Conservation (phyloP, 2,329 filamentous ascomycete species). For the Alternaria incomplexa region DNA sequence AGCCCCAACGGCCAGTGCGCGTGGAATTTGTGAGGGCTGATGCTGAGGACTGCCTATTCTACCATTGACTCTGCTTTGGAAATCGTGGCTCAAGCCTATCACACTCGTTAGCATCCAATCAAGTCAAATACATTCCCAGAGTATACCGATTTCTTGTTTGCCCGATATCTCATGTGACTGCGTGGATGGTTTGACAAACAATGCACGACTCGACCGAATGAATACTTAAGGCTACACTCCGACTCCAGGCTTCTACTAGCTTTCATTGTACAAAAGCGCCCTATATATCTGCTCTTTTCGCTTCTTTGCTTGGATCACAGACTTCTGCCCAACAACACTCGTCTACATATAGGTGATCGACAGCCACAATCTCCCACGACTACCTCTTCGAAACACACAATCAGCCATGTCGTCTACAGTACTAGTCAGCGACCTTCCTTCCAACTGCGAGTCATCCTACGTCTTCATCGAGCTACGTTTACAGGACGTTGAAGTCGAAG, state of each 20-base stretch:
- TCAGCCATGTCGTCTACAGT: background rate
- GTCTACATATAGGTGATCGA: fast-evolving
- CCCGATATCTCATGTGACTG: background rate
- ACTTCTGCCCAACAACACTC: too few species aligned
- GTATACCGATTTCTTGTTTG: background rate
- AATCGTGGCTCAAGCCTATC: background rate
- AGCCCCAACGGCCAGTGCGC: background rate
- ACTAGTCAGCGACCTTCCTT: background rate
- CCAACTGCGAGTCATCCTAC: background rate
- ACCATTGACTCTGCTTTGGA: background rate
- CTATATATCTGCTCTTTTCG: background rate
- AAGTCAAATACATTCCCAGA: fast-evolving
- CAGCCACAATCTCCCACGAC: fast-evolving
- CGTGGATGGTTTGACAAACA: background rate
- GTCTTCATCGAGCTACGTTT: background rate
- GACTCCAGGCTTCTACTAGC: background rate
- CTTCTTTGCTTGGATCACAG: background rate
- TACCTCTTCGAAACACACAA: background rate
- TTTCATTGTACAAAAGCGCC: background rate
- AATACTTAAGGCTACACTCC: background rate
- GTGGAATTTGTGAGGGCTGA: background rate
- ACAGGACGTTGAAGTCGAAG: background rate
- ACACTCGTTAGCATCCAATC: background rate
- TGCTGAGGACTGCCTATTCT: background rate
- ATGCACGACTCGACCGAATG: background rate